Base-by-base conservation (phyloP, 73 alveolate species). In the Paramecium sonneborni region DNA sequence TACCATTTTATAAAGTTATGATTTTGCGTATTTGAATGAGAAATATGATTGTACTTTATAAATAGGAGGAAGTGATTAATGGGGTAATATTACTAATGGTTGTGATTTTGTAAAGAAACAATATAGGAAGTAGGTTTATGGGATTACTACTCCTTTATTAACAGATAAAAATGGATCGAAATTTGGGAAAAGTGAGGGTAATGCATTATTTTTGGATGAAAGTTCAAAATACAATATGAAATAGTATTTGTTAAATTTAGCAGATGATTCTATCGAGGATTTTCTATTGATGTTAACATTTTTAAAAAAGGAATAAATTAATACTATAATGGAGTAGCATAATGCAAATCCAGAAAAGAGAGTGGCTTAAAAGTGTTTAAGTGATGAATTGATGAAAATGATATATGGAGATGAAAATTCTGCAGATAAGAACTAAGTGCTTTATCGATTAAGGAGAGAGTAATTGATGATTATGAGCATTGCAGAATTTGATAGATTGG, bases 61-160 rank as follows among this genome's bases (percentile, higher is more conserved):
- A 57, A 57, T 57, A 24, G 76, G 76, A 57, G 76, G 76, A 0
- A 57, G 76, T 92, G 96, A 93, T 82, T 85, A 93, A 39, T 93
- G 96, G 95, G 92, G 95, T 34, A 93, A 93, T 55, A 93, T 93
- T 20, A 93, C 95, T 1, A 85, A 85, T 76, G 96, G 96, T 5
- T 72, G 88, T 18, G 96, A 93, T 37, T 57, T 93, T 6, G 92
- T 93, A 34, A 92, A 28, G 20, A 57, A 32, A 28, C 0, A 69
- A 37, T 69, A 69, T 32, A 69, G 24, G 52, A 69, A 69, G 52
- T 28, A 28, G 15, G 85, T 69, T 5, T 69, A 69, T 69, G 85
- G 85, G 12, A 69, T 69, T 1, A 69, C 85, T 0, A 69, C 85
- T 28, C 85, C 85, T 32, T 37, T 69, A 14, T 69, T 69, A 14